A percentile compares a stretch with the other conserved stretches of the same genome.
phyloP scores from a whole-genome alignment of 768 basidiomycete genomes.

The Exsudoporus frostii region DNA sequence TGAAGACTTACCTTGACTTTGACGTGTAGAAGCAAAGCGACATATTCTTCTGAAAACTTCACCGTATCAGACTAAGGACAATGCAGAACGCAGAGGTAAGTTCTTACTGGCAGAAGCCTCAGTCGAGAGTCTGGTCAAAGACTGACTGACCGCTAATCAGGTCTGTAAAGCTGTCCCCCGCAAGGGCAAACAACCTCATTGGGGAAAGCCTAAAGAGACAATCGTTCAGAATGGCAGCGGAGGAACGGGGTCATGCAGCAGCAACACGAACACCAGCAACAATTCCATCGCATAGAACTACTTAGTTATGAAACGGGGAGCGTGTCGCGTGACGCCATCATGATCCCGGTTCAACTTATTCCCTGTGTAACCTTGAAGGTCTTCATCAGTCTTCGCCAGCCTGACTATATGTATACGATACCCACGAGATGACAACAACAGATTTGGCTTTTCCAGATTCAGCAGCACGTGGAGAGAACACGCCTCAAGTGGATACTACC shows the following conservation, averaged over 20 bases:
- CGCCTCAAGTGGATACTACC: neutral
- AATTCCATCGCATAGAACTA: neutral
- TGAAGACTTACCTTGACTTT: neutral
- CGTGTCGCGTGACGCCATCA: no score
- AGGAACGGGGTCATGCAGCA: neutral
- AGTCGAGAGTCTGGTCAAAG: neutral
- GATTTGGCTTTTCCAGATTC: neutral
- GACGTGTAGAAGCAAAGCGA: constrained; percentile 2
- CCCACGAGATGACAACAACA: neutral
- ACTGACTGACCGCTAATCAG: constrained; percentile 11
- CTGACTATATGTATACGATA: constrained; percentile 2
- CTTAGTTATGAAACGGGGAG: neutral
- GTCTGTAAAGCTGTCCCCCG: neutral
- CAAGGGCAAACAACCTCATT: constrained; percentile 13
- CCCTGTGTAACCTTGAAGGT: constrained; percentile 7
- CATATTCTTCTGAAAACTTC: no score
- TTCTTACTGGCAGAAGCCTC: neutral
- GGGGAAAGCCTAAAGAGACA: neutral
- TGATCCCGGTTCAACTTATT: neutral
- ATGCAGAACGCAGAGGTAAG: constrained; percentile 15
- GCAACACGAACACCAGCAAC: neutral
- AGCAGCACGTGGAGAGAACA: neutral
- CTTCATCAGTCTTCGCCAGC: neutral
- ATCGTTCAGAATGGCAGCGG: neutral
- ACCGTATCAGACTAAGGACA: neutral